Percentiles rank a stretch among this genome's conserved stretches.
Conservation (phyloP, 169 alveolate genomes). For the Perkinsus olseni region DNA sequence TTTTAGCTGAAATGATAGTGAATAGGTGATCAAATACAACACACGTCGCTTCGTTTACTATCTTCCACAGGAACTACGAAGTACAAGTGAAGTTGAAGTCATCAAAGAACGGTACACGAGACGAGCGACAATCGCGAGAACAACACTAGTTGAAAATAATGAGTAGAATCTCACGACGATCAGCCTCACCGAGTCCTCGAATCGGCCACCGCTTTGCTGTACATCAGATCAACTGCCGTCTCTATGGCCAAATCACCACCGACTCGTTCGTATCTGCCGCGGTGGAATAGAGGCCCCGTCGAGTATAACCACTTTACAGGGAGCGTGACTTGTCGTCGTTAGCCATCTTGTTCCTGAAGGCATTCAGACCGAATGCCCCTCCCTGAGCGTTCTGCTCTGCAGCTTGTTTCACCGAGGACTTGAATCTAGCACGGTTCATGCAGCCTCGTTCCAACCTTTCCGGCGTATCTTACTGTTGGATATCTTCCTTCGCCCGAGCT, state of each 20-base stretch:
- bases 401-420: background rate
- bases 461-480: background rate
- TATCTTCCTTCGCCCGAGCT: background rate
- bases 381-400: background rate
- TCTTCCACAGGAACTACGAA: no score
- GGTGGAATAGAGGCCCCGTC: no score
- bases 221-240: background rate
- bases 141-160: no score
- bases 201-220: background rate
- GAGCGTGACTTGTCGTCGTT: background rate
- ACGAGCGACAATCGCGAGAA: no score
- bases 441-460: background rate
- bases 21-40: no score
- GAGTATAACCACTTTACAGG: background rate
- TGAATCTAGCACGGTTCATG: background rate
- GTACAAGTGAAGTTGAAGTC: no score
- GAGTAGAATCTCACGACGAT: background rate
- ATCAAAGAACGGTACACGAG: no score
- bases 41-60: no score
- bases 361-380: background rate
- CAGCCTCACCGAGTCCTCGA: background rate
- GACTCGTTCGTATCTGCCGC: background rate
- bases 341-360: background rate
- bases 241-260: background rate
- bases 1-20: no score